These are phyloP conservation scores for Phyllosticta citribraziliensis DNA, from an alignment of 2,329 filamentous ascomycete genomes.

Conservation along the genomic window DNA sequence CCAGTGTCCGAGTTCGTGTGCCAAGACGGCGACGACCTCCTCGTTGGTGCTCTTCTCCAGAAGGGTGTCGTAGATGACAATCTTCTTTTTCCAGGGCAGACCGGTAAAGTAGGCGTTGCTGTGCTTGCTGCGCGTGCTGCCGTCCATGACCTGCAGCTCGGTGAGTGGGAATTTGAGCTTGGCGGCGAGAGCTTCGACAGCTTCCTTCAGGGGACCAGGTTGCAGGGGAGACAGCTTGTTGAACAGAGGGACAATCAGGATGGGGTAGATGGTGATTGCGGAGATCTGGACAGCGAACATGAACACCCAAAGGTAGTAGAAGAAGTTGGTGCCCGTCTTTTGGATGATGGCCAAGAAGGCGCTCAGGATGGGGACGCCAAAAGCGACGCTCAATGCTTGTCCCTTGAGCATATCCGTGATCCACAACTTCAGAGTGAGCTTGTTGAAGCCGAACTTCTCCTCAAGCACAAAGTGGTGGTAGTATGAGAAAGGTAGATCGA, in stretches of 20 bases:
- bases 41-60: conserved; percentile 89
- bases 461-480: conserved; percentile 96
- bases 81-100: conserved; percentile 99
- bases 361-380: conserved; percentile 80
- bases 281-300: conserved; percentile 82
- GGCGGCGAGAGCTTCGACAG: conserved; percentile 74
- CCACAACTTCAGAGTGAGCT: conserved; percentile 85
- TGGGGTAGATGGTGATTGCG: conserved; percentile 92
- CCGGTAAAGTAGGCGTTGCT: conserved; percentile 96
- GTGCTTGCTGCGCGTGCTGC: conserved; percentile 77
- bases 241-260: conserved; percentile 88
- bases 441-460: conserved; percentile 97
- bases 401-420: conserved; percentile 85
- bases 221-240: conserved; percentile 94
- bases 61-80: conserved; percentile 96
- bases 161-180: conserved; percentile 84
- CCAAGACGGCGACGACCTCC: conserved; percentile 89
- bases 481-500: conserved; percentile 72
- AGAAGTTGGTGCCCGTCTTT: conserved; percentile 87
- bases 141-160: conserved; percentile 90
- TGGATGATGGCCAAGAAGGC: conserved; percentile 91
- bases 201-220: conserved; percentile 75
- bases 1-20: conserved; percentile 96
- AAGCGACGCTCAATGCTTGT: conserved; percentile 66
- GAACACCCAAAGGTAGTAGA: conserved; percentile 97